phyloP scores from a whole-genome alignment of 2,329 filamentous ascomycete genomes.

The Alternaria consortialis region DNA sequence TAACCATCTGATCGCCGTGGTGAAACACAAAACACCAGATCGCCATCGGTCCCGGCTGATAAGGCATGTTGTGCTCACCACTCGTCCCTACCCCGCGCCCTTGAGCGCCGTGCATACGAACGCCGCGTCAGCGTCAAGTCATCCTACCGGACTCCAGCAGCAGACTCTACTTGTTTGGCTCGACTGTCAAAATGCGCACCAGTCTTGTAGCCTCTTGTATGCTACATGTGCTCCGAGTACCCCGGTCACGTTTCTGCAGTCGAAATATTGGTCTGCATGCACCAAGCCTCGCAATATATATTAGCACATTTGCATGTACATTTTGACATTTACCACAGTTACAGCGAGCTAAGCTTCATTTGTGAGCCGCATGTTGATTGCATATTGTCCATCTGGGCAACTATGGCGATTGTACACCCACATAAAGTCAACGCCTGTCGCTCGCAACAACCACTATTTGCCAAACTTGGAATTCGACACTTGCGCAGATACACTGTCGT shows the following conservation, averaged over 20 bases:
- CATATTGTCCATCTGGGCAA: neutral
- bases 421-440: neutral
- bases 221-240: neutral
- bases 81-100: slow-evolving; percentile 13
- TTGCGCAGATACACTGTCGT: neutral
- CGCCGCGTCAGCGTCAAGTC: slow-evolving; percentile 14
- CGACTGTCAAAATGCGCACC: slow-evolving; percentile 1
- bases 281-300: neutral
- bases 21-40: slow-evolving; percentile 15
- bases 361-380: neutral
- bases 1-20: slow-evolving; percentile 4
- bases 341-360: neutral
- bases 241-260: neutral
- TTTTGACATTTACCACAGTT: neutral
- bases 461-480: neutral
- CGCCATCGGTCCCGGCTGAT: slow-evolving; percentile 7
- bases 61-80: slow-evolving; percentile 8
- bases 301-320: neutral
- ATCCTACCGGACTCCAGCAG: neutral
- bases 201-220: neutral
- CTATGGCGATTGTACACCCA: neutral
- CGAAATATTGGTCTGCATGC: slow-evolving; percentile 1
- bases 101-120: slow-evolving; percentile 1
- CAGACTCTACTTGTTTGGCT: neutral
- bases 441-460: neutral